phyloP scores from a whole-genome alignment of 2,329 filamentous ascomycete genomes.

The Graphiopsis chlorocephala region DNA sequence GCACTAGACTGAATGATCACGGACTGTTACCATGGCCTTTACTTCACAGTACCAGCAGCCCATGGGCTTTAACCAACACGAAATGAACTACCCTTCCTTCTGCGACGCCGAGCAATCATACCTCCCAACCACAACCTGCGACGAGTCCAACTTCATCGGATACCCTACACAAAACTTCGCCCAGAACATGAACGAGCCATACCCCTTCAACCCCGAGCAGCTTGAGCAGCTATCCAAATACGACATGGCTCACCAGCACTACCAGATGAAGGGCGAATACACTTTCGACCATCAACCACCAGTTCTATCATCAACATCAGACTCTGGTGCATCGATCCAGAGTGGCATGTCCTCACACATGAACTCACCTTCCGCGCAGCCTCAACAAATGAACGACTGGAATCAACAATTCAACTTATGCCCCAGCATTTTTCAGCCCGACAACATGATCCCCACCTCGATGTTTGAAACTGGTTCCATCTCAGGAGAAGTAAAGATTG shows the following conservation, averaged over 20 bases:
- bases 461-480: conserved; percentile 45
- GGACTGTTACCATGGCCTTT: conserved; percentile 27
- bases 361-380: conserved; percentile 56
- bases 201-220: conserved; percentile 37
- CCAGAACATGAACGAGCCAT: conserved; percentile 35
- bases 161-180: conserved; percentile 33
- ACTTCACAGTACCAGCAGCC: conserved; percentile 29
- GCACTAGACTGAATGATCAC: conserved; percentile 5
- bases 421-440: conserved; percentile 61
- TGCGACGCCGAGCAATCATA: conserved; percentile 28
- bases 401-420: conserved; percentile 50
- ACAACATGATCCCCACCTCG: conserved; percentile 53
- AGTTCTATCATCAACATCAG: conserved; percentile 47
- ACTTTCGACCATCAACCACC: conserved; percentile 45
- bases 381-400: conserved; percentile 61
- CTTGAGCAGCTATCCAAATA: conserved; percentile 27
- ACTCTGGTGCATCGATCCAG: conserved; percentile 50
- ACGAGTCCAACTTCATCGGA: conserved; percentile 28
- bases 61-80: conserved; percentile 28
- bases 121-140: conserved; percentile 26
- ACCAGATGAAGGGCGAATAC: conserved; percentile 41
- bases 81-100: conserved; percentile 35
- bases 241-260: conserved; percentile 38
- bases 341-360: conserved; percentile 50
- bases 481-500: conserved; percentile 14